These are phyloP conservation scores for Piper betle DNA, from an alignment of 164 flowering plant genomes.

Conservation along the genomic window DNA sequence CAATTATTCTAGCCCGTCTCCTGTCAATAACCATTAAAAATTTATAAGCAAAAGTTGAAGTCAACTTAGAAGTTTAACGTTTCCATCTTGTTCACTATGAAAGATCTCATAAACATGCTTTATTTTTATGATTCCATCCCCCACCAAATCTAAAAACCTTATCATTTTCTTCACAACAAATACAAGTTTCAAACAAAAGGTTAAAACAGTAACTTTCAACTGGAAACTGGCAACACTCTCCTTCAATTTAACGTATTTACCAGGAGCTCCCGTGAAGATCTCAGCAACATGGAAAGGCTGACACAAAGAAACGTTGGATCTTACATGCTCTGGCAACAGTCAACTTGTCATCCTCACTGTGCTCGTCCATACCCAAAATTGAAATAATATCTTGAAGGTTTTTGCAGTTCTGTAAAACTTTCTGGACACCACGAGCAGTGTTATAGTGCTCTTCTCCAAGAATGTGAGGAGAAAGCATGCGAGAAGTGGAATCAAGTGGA, in stretches of 20 bases:
- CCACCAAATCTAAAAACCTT: too few relatives aligned
- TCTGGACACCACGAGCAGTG: constrained; percentile 91
- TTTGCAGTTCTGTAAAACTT: constrained; percentile 90
- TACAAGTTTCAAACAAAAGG: background rate
- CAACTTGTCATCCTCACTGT: constrained; percentile 92
- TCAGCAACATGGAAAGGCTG: constrained; percentile 99
- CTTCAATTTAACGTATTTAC: constrained; percentile 91
- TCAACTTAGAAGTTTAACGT: too few relatives aligned
- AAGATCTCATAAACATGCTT: too few relatives aligned
- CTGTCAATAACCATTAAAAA: too few relatives aligned
- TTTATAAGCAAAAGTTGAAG: too few relatives aligned
- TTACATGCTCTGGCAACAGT: constrained; percentile 96
- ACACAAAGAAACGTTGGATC: constrained; percentile 75
- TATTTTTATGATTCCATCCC: too few relatives aligned
- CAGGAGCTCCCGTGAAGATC: constrained; percentile 97
- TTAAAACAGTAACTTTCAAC: constrained; percentile 21
- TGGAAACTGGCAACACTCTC: constrained; percentile 91
- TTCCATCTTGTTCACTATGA: too few relatives aligned
- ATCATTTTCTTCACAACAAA: too few relatives aligned
- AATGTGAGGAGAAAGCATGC: constrained; percentile 94
- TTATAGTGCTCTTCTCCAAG: constrained; percentile 91
- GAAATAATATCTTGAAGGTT: constrained; percentile 98
- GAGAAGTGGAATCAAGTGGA: constrained; percentile 81
- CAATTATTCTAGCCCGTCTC: too few relatives aligned
- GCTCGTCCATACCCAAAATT: constrained; percentile 98